Evolutionary conservation across 2,329 filamentous ascomycete genomes (phyloP), one percentile per base, ranked within the genome.

Genomic region (Arachnomyces sp.): DNA sequence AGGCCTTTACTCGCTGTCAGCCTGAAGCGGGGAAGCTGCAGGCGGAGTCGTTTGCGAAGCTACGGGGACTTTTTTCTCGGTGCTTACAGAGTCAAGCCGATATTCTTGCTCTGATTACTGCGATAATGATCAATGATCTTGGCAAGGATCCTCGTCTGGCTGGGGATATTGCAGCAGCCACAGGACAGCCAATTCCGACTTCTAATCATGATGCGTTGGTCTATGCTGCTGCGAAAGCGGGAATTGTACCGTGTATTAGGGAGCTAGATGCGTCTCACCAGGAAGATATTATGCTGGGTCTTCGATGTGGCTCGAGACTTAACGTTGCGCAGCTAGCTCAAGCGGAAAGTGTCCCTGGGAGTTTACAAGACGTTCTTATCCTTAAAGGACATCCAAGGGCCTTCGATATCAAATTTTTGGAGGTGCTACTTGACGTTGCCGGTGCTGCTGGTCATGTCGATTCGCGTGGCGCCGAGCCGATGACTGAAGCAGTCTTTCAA

Each of bases 321-420:
- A 66, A 66, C 44, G 55, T 63, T 12, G 56, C 57, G 2, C 64
- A 66, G 43, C 39, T 66, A 3, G 62, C 59, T 2, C 63, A 66
- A 39, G 64, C 56, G 1, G 63, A 67, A 44, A 62, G 55, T 42
- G 52, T 55, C 2, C 62, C 48, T 11, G 52, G 45, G 8, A 60
- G 53, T 30, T 43, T 67, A 8, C 39, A 48, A 17, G 50, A 50
- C 21, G 44, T 65, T 3, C 34, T 46, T 6, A 36, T 43, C 3
- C 50, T 63, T 41, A 40, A 43, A 13, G 51, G 47, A 6, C 41
- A 53, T 15, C 37, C 50, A 14, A 50, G 51, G 9, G 60, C 53
- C 4, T 63, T 64, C 40, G 43, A 55, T 8, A 46, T 66, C 11
- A 57, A 60, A 15, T 63, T 58, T 29, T 51, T 61, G 50, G 62